These are phyloP conservation scores for Microthyrium microscopicum DNA, from an alignment of 2,329 filamentous ascomycete genomes.

Conservation along the genomic window DNA sequence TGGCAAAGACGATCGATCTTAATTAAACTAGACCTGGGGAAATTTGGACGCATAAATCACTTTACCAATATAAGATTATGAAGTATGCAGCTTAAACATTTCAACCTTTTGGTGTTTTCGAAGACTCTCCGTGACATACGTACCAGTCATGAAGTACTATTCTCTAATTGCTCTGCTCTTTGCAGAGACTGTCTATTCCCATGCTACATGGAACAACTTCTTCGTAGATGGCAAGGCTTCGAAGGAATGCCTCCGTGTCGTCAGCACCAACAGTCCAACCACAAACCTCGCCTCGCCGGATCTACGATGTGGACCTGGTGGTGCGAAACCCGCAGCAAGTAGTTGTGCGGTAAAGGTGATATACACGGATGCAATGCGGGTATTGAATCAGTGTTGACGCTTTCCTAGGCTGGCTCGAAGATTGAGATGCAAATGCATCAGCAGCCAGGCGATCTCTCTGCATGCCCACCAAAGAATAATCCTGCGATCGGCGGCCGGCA, in stretches of 20 bases:
- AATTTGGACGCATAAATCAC: no score
- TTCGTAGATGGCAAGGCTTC: constrained; percentile 31
- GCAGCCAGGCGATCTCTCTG: constrained; percentile 31
- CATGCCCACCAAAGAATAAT: constrained; percentile 24
- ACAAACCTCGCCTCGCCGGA: constrained; percentile 30
- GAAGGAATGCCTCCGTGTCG: constrained; percentile 30
- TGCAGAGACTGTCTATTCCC: constrained; percentile 18
- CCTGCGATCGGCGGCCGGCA: constrained; percentile 39
- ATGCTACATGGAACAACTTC: constrained; percentile 36
- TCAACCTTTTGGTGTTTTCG: no score
- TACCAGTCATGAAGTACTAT: no score
- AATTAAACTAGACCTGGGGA: no score
- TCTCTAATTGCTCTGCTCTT: not conserved
- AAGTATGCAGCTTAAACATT: no score
- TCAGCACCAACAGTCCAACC: constrained; percentile 35
- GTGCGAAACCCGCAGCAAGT: constrained; percentile 2
- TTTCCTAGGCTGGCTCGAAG: constrained; percentile 19
- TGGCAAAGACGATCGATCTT: no score
- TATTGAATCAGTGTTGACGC: not conserved
- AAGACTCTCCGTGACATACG: no score
- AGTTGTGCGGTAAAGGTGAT: constrained; percentile 12
- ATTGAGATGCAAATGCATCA: constrained; percentile 44
- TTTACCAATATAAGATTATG: no score
- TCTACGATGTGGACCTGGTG: constrained; percentile 30
- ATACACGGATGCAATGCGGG: constrained; percentile 18